phyloP scores from a whole-genome alignment of 495 filamentous ascomycete species.

The Neurospora sp. region DNA sequence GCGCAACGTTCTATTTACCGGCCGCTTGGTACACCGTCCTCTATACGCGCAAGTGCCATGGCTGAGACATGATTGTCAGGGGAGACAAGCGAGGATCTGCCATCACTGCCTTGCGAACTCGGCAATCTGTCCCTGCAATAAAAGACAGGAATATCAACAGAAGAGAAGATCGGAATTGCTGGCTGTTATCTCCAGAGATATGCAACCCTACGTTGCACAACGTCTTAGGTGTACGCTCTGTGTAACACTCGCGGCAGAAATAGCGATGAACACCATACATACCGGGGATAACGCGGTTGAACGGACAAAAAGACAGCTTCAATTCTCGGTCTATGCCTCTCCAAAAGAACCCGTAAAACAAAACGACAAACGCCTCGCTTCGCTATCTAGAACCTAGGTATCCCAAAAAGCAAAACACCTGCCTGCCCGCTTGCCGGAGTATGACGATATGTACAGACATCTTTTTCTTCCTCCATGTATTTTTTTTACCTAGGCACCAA shows the following conservation, averaged over 20 bases:
- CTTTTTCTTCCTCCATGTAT: background rate
- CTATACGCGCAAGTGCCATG: background rate
- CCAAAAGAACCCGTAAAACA: background rate
- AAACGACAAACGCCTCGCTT: background rate
- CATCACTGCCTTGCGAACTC: background rate
- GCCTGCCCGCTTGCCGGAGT: background rate
- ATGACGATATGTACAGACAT: background rate
- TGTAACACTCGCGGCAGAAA: background rate
- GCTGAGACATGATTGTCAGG: background rate
- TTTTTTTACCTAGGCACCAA: background rate
- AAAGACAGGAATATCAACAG: background rate
- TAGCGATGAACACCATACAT: background rate
- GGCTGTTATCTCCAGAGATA: background rate
- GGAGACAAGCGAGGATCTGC: background rate
- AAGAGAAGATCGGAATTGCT: background rate
- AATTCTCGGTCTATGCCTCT: background rate
- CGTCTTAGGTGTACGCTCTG: background rate
- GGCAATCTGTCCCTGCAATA: background rate
- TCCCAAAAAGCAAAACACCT: background rate
- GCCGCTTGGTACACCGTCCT: background rate
- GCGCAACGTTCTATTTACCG: background rate
- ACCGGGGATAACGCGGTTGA: background rate
- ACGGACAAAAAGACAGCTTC: background rate
- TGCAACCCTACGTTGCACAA: background rate
- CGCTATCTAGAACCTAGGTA: background rate